A percentile compares a stretch with the other conserved stretches of the same genome.
phyloP scores from a whole-genome alignment of 768 basidiomycete species.

The Leccinum pellstonianum region DNA sequence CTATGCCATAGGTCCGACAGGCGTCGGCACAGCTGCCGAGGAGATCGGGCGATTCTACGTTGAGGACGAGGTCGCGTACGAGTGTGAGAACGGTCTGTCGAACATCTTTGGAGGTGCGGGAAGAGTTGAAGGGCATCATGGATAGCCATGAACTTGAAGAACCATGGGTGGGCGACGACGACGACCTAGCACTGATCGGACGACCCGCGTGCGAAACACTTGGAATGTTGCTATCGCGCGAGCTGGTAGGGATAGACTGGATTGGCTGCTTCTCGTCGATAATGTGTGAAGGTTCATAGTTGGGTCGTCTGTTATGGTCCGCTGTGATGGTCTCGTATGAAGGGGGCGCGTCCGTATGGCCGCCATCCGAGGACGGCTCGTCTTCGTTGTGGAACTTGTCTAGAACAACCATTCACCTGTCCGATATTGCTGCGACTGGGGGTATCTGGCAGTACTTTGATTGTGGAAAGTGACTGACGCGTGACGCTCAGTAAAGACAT shows the following conservation, averaged over 20 bases:
- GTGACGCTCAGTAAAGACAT: too few species aligned
- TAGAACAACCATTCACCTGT: constrained; percentile 27
- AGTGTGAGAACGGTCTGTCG: constrained; percentile 52
- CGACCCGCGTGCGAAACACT: neutral
- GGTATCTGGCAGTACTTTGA: neutral
- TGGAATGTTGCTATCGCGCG: neutral
- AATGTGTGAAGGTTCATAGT: neutral
- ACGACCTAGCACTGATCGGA: neutral
- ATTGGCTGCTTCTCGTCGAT: constrained; percentile 15
- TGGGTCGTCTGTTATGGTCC: neutral
- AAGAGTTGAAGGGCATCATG: constrained; percentile 18
- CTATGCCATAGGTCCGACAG: constrained; percentile 48
- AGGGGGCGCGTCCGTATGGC: constrained; percentile 19
- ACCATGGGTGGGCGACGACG: neutral
- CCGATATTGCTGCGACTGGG: too few species aligned
- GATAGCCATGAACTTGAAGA: constrained; percentile 19
- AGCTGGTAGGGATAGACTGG: neutral
- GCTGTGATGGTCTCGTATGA: constrained; percentile 25
- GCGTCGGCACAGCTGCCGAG: constrained; percentile 52
- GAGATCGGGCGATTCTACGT: constrained; percentile 18
- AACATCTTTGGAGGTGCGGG: constrained; percentile 44
- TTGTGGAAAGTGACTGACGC: too few species aligned
- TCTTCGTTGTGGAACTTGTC: constrained; percentile 23
- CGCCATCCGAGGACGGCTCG: neutral
- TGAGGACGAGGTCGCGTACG: constrained; percentile 52